phyloP scores from a whole-genome alignment of 805 yeast genomes.

The Saccharomycopsis fodiens region DNA sequence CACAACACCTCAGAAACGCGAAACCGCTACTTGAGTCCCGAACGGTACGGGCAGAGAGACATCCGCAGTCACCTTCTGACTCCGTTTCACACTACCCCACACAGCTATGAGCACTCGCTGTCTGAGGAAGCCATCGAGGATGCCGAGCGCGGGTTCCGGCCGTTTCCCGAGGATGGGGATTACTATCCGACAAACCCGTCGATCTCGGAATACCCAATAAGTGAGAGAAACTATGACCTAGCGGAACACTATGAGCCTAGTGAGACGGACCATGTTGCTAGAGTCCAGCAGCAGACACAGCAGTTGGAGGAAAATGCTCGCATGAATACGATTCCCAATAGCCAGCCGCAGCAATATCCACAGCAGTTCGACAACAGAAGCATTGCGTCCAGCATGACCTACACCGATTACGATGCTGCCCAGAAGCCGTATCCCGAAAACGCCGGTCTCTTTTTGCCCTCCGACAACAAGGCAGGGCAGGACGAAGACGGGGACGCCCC shows the following conservation, averaged over 20 bases:
- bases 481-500: background rate
- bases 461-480: background rate
- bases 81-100: slow-evolving; percentile 4
- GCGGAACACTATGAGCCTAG: background rate
- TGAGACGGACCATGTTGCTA: background rate
- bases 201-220: background rate
- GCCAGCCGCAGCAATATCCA: background rate
- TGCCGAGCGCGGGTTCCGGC: slow-evolving; percentile 14
- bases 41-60: no score
- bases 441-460: background rate
- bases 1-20: no score
- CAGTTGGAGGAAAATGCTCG: slow-evolving; percentile 3
- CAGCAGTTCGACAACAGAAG: background rate
- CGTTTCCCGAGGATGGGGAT: slow-evolving; percentile 16
- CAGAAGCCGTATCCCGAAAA: background rate
- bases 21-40: no score
- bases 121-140: slow-evolving; percentile 20
- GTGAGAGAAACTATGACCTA: background rate
- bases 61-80: slow-evolving; percentile 4
- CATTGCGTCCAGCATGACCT: slow-evolving; percentile 1
- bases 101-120: background rate
- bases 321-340: background rate
- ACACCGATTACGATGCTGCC: slow-evolving; percentile 1
- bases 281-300: background rate
- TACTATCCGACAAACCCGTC: slow-evolving; percentile 6